Evolutionary conservation across 2,329 filamentous ascomycete species (phyloP), one percentile per base, ranked within the genome.

Genomic region (Venturia asperata): DNA sequence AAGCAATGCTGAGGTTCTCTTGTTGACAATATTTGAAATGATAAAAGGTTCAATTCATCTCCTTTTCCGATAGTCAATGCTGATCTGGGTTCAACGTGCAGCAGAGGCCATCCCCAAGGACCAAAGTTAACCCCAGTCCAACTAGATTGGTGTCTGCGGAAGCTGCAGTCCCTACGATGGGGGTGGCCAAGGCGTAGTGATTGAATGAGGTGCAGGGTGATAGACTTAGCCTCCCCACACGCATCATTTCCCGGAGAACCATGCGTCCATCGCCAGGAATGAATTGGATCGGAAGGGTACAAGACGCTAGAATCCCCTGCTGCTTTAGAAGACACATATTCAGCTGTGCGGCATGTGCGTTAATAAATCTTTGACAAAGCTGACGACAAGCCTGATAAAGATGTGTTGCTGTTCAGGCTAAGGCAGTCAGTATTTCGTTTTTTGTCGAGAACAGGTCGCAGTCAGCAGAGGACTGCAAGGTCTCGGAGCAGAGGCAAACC

Each of bases 61-160:
- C 52, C 52, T 58, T 58, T 58, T 24, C 17, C 30, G 17, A 37
- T 34, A 34, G 27, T 5, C 24, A n/a, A 58, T 15, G 52, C 52
- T n/a, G 52, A 58, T 37, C 52, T 58, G 27, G 52, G 52, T 37
- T 34, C 52, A 58, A n/a, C 30, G 30, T 37, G 30, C 52, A 58
- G 52, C 52, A 58, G n/a, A 58, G 52, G 21, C 27, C 52, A 58
- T 58, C 52, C n/a, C 24, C 52, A 58, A 58, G 49, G 52, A 58
- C 3, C 30, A 58, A 37, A 19, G 19, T 24, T 27, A 11, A 24
- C 52, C 24, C 30, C 10, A 37, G 27, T 58, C 24, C 27, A 19
- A 27, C 30, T 34, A 37, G 27, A 58, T 6, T 17, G 15, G 30
- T 19, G 17, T 37, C 37, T 52, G 47, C 47, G 47, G 47, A 27